Conservation (phyloP, 495 filamentous ascomycete species). For the Amphirosellinia nigrospora region DNA sequence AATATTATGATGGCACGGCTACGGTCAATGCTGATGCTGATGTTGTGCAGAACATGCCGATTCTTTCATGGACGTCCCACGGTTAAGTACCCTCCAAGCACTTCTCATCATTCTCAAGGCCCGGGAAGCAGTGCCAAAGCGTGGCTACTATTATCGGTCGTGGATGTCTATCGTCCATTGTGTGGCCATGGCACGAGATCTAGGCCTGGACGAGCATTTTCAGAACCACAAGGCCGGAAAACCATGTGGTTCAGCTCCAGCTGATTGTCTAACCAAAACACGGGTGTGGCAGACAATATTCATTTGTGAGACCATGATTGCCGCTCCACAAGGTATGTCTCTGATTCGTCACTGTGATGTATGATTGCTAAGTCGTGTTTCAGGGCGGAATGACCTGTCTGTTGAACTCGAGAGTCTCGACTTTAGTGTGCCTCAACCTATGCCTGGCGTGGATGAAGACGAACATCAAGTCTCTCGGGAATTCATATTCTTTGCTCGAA, state of each 20-base stretch:
- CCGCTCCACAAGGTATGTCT: conserved; percentile 83
- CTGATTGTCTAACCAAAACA: conserved; percentile 83
- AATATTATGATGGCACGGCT: background rate
- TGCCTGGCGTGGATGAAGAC: conserved; percentile 72
- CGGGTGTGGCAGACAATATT: conserved; percentile 92
- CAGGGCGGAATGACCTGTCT: conserved; percentile 83
- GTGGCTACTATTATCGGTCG: conserved; percentile 95
- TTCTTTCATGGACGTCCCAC: conserved; percentile 93
- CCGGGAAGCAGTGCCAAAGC: conserved; percentile 85
- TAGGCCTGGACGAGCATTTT: conserved; percentile 88
- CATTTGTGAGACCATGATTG: conserved; percentile 89
- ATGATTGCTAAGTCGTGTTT: conserved; percentile 37
- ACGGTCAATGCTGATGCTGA: conserved; percentile 12
- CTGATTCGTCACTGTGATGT: background rate
- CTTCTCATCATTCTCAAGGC: conserved; percentile 89
- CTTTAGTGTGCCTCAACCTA: conserved; percentile 66
- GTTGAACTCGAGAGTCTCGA: conserved; percentile 80
- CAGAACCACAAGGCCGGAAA: conserved; percentile 74
- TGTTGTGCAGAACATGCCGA: conserved; percentile 77
- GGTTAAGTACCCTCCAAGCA: conserved; percentile 93
- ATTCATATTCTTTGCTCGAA: conserved; percentile 78
- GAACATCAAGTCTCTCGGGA: conserved; percentile 82
- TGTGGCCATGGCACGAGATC: conserved; percentile 90
- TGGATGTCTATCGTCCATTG: conserved; percentile 97
- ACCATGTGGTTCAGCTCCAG: conserved; percentile 67